Conservation (phyloP, 1,139 yeast genomes). For the Magnusiomyces tetraspermus region DNA sequence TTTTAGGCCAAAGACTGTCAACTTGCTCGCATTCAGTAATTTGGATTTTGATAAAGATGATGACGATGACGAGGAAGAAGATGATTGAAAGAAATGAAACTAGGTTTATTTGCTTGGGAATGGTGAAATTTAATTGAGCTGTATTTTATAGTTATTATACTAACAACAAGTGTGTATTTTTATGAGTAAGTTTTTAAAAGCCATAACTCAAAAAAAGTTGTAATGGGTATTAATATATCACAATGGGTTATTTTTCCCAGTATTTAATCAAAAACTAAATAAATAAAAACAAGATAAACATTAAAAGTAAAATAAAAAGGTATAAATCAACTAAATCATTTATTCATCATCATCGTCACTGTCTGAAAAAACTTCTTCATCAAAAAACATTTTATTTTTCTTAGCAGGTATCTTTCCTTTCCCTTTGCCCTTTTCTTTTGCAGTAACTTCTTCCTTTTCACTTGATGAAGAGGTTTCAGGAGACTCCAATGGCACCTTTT, state of each 20-base stretch:
- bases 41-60: neutral
- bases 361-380: neutral
- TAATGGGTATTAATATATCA: too few species aligned
- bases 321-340: neutral
- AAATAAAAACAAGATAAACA: neutral
- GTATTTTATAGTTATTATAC: too few species aligned
- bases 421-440: neutral
- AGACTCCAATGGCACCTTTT: neutral
- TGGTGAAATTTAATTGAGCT: too few species aligned
- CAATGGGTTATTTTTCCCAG: too few species aligned
- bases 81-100: too few species aligned
- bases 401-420: neutral
- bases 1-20: slow-evolving; percentile 41
- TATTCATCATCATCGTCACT: neutral
- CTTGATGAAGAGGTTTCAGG: neutral
- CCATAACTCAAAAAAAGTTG: too few species aligned
- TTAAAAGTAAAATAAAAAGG: neutral
- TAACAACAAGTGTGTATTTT: too few species aligned
- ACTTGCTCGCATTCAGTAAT: slow-evolving; percentile 33
- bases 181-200: too few species aligned
- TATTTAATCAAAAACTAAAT: too few species aligned
- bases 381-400: neutral
- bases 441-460: neutral
- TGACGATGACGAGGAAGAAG: too few species aligned
- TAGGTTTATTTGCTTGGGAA: too few species aligned